A percentile compares a stretch with the other conserved stretches of the same genome.
Evolutionary conservation across 495 filamentous ascomycete genomes (phyloP).

Genomic region (Tuber brumale): DNA sequence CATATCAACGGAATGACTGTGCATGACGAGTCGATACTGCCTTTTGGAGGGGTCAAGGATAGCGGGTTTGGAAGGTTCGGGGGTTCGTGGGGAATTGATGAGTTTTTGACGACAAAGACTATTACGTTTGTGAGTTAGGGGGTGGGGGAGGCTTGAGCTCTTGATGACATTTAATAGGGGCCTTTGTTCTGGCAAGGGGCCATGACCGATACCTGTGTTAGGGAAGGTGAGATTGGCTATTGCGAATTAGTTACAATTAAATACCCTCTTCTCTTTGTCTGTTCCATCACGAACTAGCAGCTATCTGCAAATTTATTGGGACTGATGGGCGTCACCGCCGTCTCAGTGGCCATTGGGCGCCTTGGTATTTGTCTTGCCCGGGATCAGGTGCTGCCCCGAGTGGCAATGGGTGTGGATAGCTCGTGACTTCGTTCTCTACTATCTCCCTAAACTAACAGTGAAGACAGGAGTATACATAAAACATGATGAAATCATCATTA

Average conservation of each 20-base stretch:
- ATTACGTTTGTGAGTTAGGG: conserved; percentile 50
- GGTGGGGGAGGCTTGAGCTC: neutral
- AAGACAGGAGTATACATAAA: no score
- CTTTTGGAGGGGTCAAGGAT: conserved; percentile 80
- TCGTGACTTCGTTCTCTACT: no score
- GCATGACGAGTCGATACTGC: conserved; percentile 71
- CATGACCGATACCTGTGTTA: neutral
- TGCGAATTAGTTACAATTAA: neutral
- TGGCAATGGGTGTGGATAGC: no score
- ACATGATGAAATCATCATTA: no score
- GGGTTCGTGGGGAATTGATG: conserved; percentile 50
- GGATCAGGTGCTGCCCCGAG: no score
- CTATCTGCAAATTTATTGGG: neutral
- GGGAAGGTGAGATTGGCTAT: neutral
- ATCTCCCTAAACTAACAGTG: no score
- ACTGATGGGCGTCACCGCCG: neutral
- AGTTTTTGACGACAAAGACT: conserved; percentile 81
- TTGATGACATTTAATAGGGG: neutral
- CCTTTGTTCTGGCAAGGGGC: neutral
- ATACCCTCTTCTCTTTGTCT: neutral
- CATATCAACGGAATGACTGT: conserved; percentile 84
- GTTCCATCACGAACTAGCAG: neutral
- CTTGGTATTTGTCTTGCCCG: neutral
- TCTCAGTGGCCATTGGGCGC: neutral
- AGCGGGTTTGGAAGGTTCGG: conserved; percentile 71